Conservation (phyloP, 306 rosid species). For the Casuarina cunninghamiana region DNA sequence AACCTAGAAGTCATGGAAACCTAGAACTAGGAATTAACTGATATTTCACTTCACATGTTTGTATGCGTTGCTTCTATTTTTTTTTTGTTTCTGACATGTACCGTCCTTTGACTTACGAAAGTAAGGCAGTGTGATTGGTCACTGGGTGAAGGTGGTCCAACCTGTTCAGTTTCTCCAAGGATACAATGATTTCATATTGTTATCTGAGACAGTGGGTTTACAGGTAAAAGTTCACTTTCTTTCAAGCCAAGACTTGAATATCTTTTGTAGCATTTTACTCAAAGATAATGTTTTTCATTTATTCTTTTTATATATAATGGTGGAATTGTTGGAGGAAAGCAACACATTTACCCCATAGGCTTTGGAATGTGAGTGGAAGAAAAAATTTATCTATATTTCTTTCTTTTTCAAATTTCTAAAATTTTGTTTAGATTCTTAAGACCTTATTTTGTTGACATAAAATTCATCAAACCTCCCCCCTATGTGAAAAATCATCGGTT, state of each 20-base stretch:
- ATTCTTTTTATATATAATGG: neutral
- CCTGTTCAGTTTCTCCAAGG: slow-evolving; percentile 76
- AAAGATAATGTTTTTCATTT: neutral
- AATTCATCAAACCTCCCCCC: too few relatives aligned
- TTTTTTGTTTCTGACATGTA: slow-evolving; percentile 9
- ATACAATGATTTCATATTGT: slow-evolving; percentile 65
- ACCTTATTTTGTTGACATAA: too few relatives aligned
- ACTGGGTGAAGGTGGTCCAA: slow-evolving; percentile 74
- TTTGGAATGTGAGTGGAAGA: neutral
- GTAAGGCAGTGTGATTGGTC: slow-evolving; percentile 72
- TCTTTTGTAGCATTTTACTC: neutral
- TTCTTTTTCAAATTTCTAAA: neutral
- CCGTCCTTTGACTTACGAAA: slow-evolving; percentile 32
- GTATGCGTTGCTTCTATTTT: slow-evolving; percentile 4
- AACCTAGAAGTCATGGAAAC: neutral
- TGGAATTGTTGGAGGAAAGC: neutral
- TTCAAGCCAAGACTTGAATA: slow-evolving; percentile 13
- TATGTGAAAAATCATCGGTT: too few relatives aligned
- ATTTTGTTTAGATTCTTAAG: too few relatives aligned
- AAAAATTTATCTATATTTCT: neutral
- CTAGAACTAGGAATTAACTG: neutral
- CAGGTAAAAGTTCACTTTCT: slow-evolving; percentile 60
- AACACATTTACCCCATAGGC: neutral
- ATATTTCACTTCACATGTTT: slow-evolving; percentile 8
- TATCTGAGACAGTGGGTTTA: slow-evolving; percentile 84